A percentile compares a stretch with the other conserved stretches of the same genome.
Evolutionary conservation across 2,329 filamentous ascomycete genomes (phyloP).

Genomic region (Talaromyces sp.): DNA sequence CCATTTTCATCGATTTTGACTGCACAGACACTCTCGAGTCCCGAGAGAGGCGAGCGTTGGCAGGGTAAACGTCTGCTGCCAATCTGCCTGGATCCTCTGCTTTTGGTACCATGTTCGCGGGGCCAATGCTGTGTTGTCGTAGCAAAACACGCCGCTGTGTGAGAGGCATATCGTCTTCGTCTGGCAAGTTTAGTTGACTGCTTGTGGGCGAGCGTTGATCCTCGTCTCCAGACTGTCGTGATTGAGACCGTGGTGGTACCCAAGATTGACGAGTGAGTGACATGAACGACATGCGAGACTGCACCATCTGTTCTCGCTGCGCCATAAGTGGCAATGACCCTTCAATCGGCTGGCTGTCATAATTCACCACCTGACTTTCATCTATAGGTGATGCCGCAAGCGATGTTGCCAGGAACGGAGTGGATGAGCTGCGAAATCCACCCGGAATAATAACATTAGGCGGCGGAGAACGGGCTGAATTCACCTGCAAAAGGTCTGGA

Average conservation of each 20-base stretch:
- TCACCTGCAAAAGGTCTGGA: background rate
- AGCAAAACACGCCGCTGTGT: slow-evolving; percentile 62
- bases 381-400: slow-evolving; percentile 13
- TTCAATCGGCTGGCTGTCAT: slow-evolving; percentile 19
- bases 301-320: slow-evolving; percentile 50
- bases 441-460: background rate
- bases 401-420: slow-evolving; percentile 18
- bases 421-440: slow-evolving; percentile 16
- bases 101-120: slow-evolving; percentile 22
- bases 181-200: slow-evolving; percentile 17
- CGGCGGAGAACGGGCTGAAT: background rate
- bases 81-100: background rate
- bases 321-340: slow-evolving; percentile 47
- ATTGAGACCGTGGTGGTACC: slow-evolving; percentile 21
- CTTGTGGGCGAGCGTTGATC: slow-evolving; percentile 9
- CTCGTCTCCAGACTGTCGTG: slow-evolving; percentile 22
- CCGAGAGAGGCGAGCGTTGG: slow-evolving; percentile 25
- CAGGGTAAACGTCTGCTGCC: slow-evolving; percentile 41
- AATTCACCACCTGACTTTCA: slow-evolving; percentile 13
- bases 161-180: slow-evolving; percentile 57
- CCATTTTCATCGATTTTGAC: slow-evolving; percentile 51
- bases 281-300: slow-evolving; percentile 31
- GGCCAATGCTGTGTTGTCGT: slow-evolving; percentile 40
- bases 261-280: slow-evolving; percentile 29
- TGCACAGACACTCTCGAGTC: slow-evolving; percentile 16